Percentiles rank a stretch among this genome's conserved stretches.
phyloP scores from a whole-genome alignment of 2,329 filamentous ascomycete genomes.

The Alternaria metachromatica region DNA sequence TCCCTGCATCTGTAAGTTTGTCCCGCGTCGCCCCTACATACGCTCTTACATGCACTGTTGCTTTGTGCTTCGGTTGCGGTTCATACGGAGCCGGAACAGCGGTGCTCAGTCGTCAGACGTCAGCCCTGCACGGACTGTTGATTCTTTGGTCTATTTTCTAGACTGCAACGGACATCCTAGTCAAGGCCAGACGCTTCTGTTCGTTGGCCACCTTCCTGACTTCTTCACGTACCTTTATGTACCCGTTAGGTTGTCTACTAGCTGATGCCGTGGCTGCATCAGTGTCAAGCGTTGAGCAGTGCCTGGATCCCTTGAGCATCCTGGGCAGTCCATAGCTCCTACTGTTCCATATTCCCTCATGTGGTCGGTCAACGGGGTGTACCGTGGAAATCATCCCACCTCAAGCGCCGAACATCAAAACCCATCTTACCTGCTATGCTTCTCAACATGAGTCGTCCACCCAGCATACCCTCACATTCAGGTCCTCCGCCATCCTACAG shows the following conservation, averaged over 20 bases:
- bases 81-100: constrained; percentile 42
- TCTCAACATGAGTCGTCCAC: constrained; percentile 81
- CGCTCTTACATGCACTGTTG: constrained; percentile 36
- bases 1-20: constrained; percentile 40
- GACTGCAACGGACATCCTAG: constrained; percentile 42
- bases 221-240: constrained; percentile 40
- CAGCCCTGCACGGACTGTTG: constrained; percentile 49
- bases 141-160: constrained; percentile 43
- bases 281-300: constrained; percentile 31
- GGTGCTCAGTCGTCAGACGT: constrained; percentile 48
- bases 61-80: constrained; percentile 40
- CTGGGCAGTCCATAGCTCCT: constrained; percentile 35
- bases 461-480: constrained; percentile 82
- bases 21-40: constrained; percentile 32
- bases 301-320: constrained; percentile 35
- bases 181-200: constrained; percentile 44
- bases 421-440: constrained; percentile 40
- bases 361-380: constrained; percentile 38
- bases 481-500: constrained; percentile 39
- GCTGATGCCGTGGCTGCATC: constrained; percentile 44
- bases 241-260: constrained; percentile 36
- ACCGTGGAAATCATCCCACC: constrained; percentile 42
- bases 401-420: constrained; percentile 34
- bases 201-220: constrained; percentile 30
- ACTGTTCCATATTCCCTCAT: constrained; percentile 41